These are phyloP conservation scores for Russula compacta DNA, from an alignment of 768 basidiomycete species.

Conservation along the genomic window DNA sequence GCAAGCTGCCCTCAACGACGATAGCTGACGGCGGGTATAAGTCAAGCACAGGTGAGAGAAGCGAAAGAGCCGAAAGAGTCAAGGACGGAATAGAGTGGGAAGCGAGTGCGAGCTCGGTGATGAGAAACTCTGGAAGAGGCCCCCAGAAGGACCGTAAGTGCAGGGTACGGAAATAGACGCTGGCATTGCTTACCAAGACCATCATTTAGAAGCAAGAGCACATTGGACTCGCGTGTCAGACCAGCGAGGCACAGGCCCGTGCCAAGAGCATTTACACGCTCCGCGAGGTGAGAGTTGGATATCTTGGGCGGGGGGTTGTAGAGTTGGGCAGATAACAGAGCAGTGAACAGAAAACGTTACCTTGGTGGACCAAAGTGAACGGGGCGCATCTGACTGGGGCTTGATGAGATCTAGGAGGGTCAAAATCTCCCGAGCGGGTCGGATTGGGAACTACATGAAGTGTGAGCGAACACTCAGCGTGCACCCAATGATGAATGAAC, in stretches of 20 bases:
- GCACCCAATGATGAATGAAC: not conserved
- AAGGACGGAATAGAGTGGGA: slow-evolving; percentile 59
- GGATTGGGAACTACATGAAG: slow-evolving; percentile 52
- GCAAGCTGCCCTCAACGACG: slow-evolving; percentile 56
- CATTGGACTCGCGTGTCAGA: slow-evolving; percentile 51
- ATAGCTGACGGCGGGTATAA: slow-evolving; percentile 63
- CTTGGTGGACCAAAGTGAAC: slow-evolving; percentile 75
- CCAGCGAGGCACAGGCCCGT: slow-evolving; percentile 55
- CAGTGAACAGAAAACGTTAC: slow-evolving; percentile 28
- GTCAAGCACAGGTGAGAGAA: slow-evolving; percentile 60
- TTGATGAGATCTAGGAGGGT: slow-evolving; percentile 58
- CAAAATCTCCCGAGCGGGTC: slow-evolving; percentile 64
- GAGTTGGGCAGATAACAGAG: not conserved
- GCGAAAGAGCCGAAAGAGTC: slow-evolving; percentile 47
- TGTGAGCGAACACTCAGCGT: not conserved
- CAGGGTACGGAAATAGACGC: not conserved
- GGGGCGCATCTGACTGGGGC: slow-evolving; percentile 52
- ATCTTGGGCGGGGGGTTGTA: slow-evolving; percentile 38
- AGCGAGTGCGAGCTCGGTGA: slow-evolving; percentile 71
- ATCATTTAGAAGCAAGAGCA: slow-evolving; percentile 73
- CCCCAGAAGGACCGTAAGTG: slow-evolving; percentile 3
- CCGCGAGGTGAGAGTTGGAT: slow-evolving; percentile 61
- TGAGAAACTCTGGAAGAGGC: slow-evolving; percentile 52
- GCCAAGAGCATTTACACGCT: slow-evolving; percentile 64
- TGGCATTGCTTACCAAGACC: slow-evolving; percentile 43